Base-by-base conservation (phyloP, 2,329 filamentous ascomycete genomes). In the Trichoderma sp. region DNA sequence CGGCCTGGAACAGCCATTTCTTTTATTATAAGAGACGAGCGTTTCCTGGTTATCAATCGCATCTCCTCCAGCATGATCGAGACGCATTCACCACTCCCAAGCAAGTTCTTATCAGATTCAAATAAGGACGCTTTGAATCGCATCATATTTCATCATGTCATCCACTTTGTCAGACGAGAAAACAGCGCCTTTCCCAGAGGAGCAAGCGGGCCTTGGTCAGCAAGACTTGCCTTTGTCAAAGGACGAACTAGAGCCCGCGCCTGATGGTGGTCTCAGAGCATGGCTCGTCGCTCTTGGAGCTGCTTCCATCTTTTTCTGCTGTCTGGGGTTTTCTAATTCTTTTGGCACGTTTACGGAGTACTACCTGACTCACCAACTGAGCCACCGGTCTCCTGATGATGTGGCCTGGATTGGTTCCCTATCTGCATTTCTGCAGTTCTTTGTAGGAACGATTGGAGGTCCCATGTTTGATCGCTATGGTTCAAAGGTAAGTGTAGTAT, bases 301-400 rank as follows among this genome's bases (percentile, higher is more conserved):
- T 2, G 79, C 75, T 0, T 78, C 73, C 24, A 76, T 80, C 28
- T 80, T 83, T 70, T 84, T 85, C 75, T 80, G 77, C 4, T 78
- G 76, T 14, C 75, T 86, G 0, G 84, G 83, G 15, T 83, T 82
- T 72, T 73, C 79, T 64, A 86, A 85, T 75, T 83, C 82, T 0
- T 85, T 84, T 57, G 84, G 85, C 18, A 78, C 82, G 5, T 84
- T 86, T 66, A 81, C 83, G 69, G 80, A 82, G 1, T 85, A 83
- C 75, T 86, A 85, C 76, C 74, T 81, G 64, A 71, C 74, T 0
- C 79, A 84, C 30, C 78, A 80, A 57, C 79, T 85, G 2, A 47
- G 18, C 1, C 74, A 76, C 26, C 67, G 78, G 1, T 76, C 80
- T 1, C 72, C 79, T 0, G 79, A 81, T 58, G 74, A 79, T 4